phyloP scores from a whole-genome alignment of 2,329 filamentous ascomycete species.

The Pseudogymnoascus sp. region DNA sequence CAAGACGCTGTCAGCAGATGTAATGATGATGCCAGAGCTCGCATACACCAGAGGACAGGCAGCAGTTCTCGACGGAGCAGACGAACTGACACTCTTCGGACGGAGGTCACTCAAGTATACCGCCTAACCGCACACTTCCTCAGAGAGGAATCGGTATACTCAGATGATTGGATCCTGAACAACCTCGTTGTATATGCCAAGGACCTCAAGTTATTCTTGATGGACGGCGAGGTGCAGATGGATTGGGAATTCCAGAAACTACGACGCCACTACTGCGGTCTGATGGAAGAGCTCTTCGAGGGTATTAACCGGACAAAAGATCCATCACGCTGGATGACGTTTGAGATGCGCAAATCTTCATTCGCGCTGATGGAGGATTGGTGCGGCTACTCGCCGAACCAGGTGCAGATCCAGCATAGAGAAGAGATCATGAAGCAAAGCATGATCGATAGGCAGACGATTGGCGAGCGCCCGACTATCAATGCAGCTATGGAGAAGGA shows the following conservation, averaged over 20 bases:
- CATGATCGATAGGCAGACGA: conserved; percentile 68
- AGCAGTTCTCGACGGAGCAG: conserved; percentile 77
- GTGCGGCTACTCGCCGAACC: conserved; percentile 95
- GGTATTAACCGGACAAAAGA: conserved; percentile 81
- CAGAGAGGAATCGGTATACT: conserved; percentile 68
- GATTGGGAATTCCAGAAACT: conserved; percentile 93
- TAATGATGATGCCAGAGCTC: conserved; percentile 79
- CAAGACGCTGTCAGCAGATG: conserved; percentile 81
- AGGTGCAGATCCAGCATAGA: conserved; percentile 69
- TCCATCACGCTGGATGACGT: conserved; percentile 90
- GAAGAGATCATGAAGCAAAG: conserved; percentile 86
- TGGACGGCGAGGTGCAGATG: conserved; percentile 88
- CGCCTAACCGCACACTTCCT: conserved; percentile 89
- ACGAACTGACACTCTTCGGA: conserved; percentile 79
- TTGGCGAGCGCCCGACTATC: conserved; percentile 68
- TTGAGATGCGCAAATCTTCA: conserved; percentile 89
- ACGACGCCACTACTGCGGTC: conserved; percentile 85
- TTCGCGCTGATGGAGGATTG: conserved; percentile 98
- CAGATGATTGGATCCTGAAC: conserved; percentile 83
- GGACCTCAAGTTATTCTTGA: conserved; percentile 88
- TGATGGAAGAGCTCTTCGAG: conserved; percentile 89
- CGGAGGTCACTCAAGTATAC: conserved; percentile 94
- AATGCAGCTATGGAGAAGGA: conserved; percentile 95
- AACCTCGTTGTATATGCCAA: conserved; percentile 87
- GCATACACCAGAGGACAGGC: conserved; percentile 78